phyloP scores from a whole-genome alignment of 371 early-diverging fungal genomes.

The Chytridium lagenaria region DNA sequence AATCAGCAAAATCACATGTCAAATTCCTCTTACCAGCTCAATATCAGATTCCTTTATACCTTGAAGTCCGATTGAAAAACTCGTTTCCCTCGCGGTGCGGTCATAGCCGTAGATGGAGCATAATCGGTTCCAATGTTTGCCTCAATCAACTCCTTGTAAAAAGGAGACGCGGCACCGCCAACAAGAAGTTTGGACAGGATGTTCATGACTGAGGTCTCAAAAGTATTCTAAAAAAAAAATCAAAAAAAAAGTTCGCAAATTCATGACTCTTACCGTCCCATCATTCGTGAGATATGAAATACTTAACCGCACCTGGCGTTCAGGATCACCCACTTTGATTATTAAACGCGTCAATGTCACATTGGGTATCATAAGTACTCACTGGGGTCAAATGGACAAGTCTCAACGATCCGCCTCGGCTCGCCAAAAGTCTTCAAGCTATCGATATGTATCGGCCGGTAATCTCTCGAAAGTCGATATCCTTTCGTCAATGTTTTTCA shows the following conservation, averaged over 20 bases:
- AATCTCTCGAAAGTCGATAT: constrained; percentile 53
- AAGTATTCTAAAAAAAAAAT: constrained; percentile 62
- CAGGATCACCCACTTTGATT: constrained; percentile 70
- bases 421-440: constrained; percentile 56
- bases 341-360: too few relatives aligned
- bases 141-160: constrained; percentile 95
- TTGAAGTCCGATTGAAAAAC: constrained; percentile 72
- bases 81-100: constrained; percentile 62
- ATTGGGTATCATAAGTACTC: too few relatives aligned
- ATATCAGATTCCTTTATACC: constrained; percentile 67
- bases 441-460: constrained; percentile 10
- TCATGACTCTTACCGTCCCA: constrained; percentile 61
- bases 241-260: background rate
- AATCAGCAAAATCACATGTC: constrained; percentile 5
- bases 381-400: constrained; percentile 83
- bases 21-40: constrained; percentile 48
- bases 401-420: constrained; percentile 57
- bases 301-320: constrained; percentile 69
- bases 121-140: constrained; percentile 91
- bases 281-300: constrained; percentile 79
- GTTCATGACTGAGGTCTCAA: constrained; percentile 82
- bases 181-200: constrained; percentile 80
- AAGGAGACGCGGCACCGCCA: constrained; percentile 89
- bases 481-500: constrained; percentile 67
- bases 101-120: constrained; percentile 90